These are phyloP conservation scores for Ustilago sp. DNA, from an alignment of 1,284 basidiomycete genomes.

Conservation along the genomic window DNA sequence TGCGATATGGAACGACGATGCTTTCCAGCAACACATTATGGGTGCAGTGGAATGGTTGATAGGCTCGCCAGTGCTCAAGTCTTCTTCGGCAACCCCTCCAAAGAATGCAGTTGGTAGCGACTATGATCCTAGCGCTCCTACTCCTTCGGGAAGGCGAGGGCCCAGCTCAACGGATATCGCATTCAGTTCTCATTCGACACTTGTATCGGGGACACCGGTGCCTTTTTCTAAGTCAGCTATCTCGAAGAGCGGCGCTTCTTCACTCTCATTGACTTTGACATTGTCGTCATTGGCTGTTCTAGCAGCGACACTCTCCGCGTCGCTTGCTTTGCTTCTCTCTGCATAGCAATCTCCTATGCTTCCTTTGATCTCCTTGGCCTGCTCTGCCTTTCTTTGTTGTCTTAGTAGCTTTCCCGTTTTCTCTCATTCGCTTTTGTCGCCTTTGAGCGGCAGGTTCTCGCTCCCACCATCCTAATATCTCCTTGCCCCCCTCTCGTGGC, in stretches of 20 bases:
- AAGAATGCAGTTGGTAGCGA: slow-evolving; percentile 30
- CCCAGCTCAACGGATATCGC: neutral
- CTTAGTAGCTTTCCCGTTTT: neutral
- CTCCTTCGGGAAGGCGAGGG: neutral
- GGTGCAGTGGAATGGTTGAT: slow-evolving; percentile 59
- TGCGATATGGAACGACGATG: slow-evolving; percentile 50
- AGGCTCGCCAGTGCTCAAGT: slow-evolving; percentile 42
- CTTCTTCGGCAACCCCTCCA: slow-evolving; percentile 24
- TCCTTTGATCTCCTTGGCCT: neutral
- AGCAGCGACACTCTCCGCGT: neutral
- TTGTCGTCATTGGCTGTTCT: slow-evolving; percentile 7
- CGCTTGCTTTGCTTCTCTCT: slow-evolving; percentile 3
- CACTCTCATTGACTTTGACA: neutral
- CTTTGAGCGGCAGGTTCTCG: slow-evolving; percentile 18
- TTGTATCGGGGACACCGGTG: slow-evolving; percentile 34
- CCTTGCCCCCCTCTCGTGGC: neutral
- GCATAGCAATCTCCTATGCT: neutral
- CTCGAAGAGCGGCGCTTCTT: slow-evolving; percentile 11
- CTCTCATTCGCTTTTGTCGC: neutral
- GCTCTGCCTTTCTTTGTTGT: neutral
- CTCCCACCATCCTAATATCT: slow-evolving; percentile 3
- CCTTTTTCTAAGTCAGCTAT: slow-evolving; percentile 40
- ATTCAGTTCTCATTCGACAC: slow-evolving; percentile 15
- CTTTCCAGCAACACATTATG: slow-evolving; percentile 53
- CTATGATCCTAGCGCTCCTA: slow-evolving; percentile 9